Conservation (phyloP, 768 basidiomycete genomes). For the Naematelia encephala region DNA sequence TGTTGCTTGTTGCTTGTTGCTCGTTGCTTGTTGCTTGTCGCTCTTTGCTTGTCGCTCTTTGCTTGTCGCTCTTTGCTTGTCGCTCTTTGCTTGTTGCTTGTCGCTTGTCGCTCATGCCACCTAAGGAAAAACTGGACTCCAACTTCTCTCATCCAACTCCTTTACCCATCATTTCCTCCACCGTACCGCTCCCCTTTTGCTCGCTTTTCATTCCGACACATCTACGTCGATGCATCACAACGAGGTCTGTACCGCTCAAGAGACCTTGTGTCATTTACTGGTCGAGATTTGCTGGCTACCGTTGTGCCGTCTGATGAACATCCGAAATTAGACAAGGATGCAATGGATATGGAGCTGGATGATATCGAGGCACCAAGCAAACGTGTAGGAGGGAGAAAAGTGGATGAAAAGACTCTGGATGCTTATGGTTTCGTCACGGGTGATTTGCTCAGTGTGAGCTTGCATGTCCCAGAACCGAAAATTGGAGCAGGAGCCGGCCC, state of each 20-base stretch:
- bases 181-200: conserved; percentile 42
- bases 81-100: neutral
- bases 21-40: too few species aligned
- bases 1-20: too few species aligned
- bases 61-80: neutral
- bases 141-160: conserved; percentile 33
- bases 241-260: conserved; percentile 34
- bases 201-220: conserved; percentile 39
- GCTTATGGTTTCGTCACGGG: conserved; percentile 41
- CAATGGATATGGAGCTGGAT: conserved; percentile 31
- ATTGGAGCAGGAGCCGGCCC: conserved; percentile 3
- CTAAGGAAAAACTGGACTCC: conserved; percentile 42
- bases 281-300: conserved; percentile 30
- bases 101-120: too few species aligned
- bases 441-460: conserved; percentile 33
- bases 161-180: conserved; percentile 38
- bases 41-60: too few species aligned
- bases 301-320: neutral
- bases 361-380: conserved; percentile 2
- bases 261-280: conserved; percentile 38
- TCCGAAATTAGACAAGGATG: neutral
- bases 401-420: conserved; percentile 41
- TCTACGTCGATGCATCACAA: conserved; percentile 44
- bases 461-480: conserved; percentile 38
- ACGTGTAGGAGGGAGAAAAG: conserved; percentile 8